Percentiles rank a stretch among this genome's conserved stretches.
These are phyloP conservation scores for Albatrellus sp. DNA, from an alignment of 1,284 basidiomycete genomes.

Conservation along the genomic window DNA sequence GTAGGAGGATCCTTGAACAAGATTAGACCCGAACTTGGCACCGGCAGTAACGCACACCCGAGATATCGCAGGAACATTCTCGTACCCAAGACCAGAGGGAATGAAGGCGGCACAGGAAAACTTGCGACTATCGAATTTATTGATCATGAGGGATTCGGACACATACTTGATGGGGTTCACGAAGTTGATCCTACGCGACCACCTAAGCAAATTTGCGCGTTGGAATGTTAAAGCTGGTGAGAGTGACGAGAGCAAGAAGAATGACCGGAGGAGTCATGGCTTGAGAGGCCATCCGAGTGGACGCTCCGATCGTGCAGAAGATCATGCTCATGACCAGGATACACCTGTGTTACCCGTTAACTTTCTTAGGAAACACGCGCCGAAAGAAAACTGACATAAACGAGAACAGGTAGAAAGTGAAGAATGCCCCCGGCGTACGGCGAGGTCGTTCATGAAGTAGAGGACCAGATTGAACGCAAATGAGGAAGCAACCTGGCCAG, in stretches of 20 bases:
- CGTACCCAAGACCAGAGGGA: conserved; percentile 47
- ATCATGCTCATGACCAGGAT: conserved; percentile 3
- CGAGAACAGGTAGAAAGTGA: conserved; percentile 23
- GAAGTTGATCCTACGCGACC: conserved; percentile 81
- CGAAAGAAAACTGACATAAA: conserved; percentile 11
- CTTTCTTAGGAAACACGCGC: conserved; percentile 15
- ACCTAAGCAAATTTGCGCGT: conserved; percentile 71
- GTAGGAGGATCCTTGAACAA: conserved; percentile 43
- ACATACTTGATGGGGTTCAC: conserved; percentile 67
- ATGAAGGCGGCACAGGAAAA: conserved; percentile 17
- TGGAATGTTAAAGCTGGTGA: conserved; percentile 63
- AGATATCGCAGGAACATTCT: conserved; percentile 57
- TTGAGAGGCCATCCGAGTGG: conserved; percentile 24
- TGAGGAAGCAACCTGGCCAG: conserved; percentile 21
- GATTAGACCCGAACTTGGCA: too few species aligned
- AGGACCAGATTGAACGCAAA: conserved; percentile 35
- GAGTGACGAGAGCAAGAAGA: conserved; percentile 37
- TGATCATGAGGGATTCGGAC: conserved; percentile 72
- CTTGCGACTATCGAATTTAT: conserved; percentile 66
- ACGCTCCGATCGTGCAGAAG: conserved; percentile 22
- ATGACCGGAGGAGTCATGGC: conserved; percentile 29
- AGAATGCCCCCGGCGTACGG: conserved; percentile 20
- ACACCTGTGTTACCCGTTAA: conserved; percentile 28
- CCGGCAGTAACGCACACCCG: conserved; percentile 51
- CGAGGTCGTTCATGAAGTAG: conserved; percentile 41